These are phyloP conservation scores for Pinus albicaulis DNA, from an alignment of 75 land plant species.

Conservation along the genomic window DNA sequence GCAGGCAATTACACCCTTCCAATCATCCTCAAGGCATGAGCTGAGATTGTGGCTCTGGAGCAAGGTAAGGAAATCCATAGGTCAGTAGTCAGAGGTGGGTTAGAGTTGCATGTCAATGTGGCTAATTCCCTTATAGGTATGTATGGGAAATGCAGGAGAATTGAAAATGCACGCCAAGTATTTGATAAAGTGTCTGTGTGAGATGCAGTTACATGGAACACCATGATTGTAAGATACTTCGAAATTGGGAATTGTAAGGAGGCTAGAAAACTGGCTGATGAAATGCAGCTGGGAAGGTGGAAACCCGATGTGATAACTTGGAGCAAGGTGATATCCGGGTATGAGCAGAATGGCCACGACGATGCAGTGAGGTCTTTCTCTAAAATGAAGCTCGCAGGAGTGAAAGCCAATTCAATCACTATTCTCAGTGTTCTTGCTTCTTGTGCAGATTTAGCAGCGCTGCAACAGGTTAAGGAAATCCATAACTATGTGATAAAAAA, in stretches of 20 bases:
- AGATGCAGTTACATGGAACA: slow-evolving; percentile 64
- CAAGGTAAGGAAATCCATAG: slow-evolving; percentile 67
- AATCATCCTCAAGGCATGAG: slow-evolving; percentile 66
- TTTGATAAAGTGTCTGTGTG: slow-evolving; percentile 36
- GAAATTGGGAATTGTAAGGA: slow-evolving; percentile 17
- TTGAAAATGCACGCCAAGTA: slow-evolving; percentile 37
- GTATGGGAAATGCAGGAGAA: slow-evolving; percentile 72
- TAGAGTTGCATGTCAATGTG: slow-evolving; percentile 40
- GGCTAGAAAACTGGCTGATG: neutral
- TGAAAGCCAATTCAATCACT: neutral
- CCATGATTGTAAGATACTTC: slow-evolving; percentile 55
- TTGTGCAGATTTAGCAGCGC: neutral
- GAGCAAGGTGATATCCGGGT: slow-evolving; percentile 30
- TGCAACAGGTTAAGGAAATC: slow-evolving; percentile 8
- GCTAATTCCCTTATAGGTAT: slow-evolving; percentile 57
- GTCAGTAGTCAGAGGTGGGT: slow-evolving; percentile 31
- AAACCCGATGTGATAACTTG: slow-evolving; percentile 5
- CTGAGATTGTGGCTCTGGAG: slow-evolving; percentile 46
- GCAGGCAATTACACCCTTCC: slow-evolving; percentile 32
- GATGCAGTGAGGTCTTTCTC: slow-evolving; percentile 43
- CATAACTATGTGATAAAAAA: slow-evolving; percentile 17
- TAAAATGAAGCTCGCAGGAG: neutral
- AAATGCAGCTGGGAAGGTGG: neutral
- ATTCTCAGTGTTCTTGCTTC: neutral
- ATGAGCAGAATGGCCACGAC: slow-evolving; percentile 60